A percentile compares a stretch with the other conserved stretches of the same genome.
Evolutionary conservation across 208 protist genomes (phyloP).

Genomic region (Trypanosoma platydactyli): DNA sequence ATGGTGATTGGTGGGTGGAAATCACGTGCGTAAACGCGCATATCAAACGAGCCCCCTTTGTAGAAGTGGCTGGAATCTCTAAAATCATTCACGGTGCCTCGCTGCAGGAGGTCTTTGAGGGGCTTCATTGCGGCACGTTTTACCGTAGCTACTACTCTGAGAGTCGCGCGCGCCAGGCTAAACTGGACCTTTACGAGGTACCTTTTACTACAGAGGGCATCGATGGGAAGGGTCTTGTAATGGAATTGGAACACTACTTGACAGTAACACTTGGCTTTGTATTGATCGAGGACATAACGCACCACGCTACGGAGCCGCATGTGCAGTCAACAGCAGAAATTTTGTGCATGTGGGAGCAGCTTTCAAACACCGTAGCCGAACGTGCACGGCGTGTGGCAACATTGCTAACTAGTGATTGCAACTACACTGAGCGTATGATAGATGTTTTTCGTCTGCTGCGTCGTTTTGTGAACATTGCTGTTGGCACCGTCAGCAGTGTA

Average conservation of each 20-base stretch:
- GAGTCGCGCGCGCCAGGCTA: conserved; percentile 66
- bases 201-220: conserved; percentile 33
- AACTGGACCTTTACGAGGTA: conserved; percentile 57
- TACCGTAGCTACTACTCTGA: conserved; percentile 74
- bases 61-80: conserved; percentile 44
- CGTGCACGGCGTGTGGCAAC: conserved; percentile 46
- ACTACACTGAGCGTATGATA: conserved; percentile 61
- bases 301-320: conserved; percentile 76
- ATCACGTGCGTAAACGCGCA: conserved; percentile 49
- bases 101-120: conserved; percentile 78
- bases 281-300: conserved; percentile 83
- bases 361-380: conserved; percentile 48
- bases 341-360: conserved; percentile 71
- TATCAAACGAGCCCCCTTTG: conserved; percentile 57
- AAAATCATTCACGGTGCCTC: conserved; percentile 66
- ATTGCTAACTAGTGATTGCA: conserved; percentile 48
- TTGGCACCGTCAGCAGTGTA: conserved; percentile 65
- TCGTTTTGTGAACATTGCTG: conserved; percentile 54
- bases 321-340: conserved; percentile 75
- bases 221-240: conserved; percentile 38
- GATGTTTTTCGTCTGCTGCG: conserved; percentile 64
- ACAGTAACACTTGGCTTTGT: conserved; percentile 77
- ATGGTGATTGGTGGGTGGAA: conserved; percentile 73
- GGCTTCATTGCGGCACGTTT: conserved; percentile 77
- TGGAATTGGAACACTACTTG: conserved; percentile 61